These are phyloP conservation scores for Quercus gilva DNA, from an alignment of 306 rosid species.

Conservation along the genomic window DNA sequence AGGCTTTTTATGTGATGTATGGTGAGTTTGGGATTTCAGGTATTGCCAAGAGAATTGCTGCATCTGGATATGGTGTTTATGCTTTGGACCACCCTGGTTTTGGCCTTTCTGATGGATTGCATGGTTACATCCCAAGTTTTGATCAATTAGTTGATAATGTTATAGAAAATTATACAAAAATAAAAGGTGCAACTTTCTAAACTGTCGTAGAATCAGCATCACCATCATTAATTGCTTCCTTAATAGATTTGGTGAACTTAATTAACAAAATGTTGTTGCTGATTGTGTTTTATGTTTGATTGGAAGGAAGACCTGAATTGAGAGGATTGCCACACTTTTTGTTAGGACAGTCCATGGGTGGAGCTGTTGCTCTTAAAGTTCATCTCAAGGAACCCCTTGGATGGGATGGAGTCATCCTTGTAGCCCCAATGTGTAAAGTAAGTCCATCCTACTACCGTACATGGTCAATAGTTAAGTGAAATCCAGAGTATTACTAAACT, in stretches of 20 bases:
- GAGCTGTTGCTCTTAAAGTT: conserved; percentile 81
- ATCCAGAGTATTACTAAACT: background rate
- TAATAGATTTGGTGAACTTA: background rate
- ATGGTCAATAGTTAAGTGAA: conserved; percentile 8
- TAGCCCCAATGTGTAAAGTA: conserved; percentile 98
- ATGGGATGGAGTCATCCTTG: conserved; percentile 87
- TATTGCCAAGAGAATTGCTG: conserved; percentile 74
- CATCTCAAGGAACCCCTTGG: conserved; percentile 74
- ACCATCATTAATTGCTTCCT: background rate
- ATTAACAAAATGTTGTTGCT: conserved; percentile 10
- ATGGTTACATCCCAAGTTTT: conserved; percentile 75
- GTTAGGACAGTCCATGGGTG: conserved; percentile 95
- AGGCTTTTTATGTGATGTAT: background rate
- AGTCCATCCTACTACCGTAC: conserved; percentile 22
- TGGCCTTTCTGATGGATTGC: conserved; percentile 88
- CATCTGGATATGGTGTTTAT: conserved; percentile 66
- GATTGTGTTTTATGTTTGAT: conserved; percentile 17
- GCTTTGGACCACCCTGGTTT: conserved; percentile 91
- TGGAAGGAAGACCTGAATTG: conserved; percentile 65
- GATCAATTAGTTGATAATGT: conserved; percentile 66
- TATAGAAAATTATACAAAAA: conserved; percentile 61
- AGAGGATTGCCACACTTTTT: conserved; percentile 65
- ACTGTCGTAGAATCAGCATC: background rate
- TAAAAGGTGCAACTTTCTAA: conserved; percentile 46
- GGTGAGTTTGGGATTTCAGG: conserved; percentile 44